phyloP scores from a whole-genome alignment of 2,329 filamentous ascomycete species.

The Botrytis fragariae region DNA sequence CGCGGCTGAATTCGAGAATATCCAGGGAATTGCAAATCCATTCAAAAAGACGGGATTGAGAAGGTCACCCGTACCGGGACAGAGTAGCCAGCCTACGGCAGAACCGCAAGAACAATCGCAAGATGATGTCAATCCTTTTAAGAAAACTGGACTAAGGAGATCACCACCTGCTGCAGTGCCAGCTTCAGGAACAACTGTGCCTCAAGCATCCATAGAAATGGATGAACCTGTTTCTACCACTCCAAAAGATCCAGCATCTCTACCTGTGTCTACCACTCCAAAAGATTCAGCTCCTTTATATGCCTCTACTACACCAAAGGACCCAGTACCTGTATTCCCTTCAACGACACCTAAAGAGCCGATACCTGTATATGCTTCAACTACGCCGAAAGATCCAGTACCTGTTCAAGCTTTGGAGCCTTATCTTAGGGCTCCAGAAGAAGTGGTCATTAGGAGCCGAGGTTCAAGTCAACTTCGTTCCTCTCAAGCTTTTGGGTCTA shows the following conservation, averaged over 20 bases:
- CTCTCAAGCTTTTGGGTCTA: conserved; percentile 14
- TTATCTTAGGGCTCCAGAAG: conserved; percentile 5
- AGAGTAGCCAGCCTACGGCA: conserved; percentile 12
- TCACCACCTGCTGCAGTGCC: conserved; percentile 20
- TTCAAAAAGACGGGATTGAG: conserved; percentile 35
- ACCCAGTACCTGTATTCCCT: conserved; percentile 19
- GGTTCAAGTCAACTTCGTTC: conserved; percentile 4
- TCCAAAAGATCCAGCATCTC: conserved; percentile 24
- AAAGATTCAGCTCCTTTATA: conserved; percentile 22
- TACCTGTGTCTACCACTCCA: conserved; percentile 21
- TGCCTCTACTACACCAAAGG: conserved; percentile 22
- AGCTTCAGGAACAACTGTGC: neutral
- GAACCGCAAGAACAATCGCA: conserved; percentile 10
- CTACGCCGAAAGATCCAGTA: conserved; percentile 24
- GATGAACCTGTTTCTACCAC: conserved; percentile 15
- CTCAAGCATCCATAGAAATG: neutral
- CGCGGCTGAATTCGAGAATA: conserved; percentile 15
- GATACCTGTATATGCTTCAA: conserved; percentile 8
- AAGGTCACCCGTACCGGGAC: conserved; percentile 27
- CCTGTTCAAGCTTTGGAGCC: conserved; percentile 19
- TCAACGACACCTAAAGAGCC: conserved; percentile 9
- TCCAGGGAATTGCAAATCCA: conserved; percentile 28
- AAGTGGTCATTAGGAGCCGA: conserved; percentile 13
- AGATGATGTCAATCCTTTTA: conserved; percentile 23
- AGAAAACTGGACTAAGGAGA: conserved; percentile 25